Percentiles rank a stretch among this genome's conserved stretches.
These are phyloP conservation scores for Xerocomus spinulosus DNA, from an alignment of 768 basidiomycete genomes.

Conservation along the genomic window DNA sequence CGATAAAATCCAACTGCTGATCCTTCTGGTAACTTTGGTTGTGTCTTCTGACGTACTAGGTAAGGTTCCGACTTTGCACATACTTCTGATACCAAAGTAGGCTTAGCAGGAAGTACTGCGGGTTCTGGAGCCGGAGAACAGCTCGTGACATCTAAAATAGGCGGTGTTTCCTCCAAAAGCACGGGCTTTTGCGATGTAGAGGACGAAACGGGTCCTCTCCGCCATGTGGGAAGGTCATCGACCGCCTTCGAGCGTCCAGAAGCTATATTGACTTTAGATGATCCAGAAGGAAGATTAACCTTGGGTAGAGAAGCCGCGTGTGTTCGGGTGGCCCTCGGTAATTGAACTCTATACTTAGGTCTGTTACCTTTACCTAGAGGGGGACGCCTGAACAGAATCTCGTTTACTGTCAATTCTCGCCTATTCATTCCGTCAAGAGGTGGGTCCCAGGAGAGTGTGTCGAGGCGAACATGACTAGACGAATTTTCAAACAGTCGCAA, in stretches of 20 bases:
- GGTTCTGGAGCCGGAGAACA: conserved; percentile 62
- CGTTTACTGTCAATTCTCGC: conserved; percentile 59
- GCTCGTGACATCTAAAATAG: conserved; percentile 51
- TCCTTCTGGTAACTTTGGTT: conserved; percentile 69
- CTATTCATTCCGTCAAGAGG: conserved; percentile 61
- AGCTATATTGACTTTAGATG: conserved; percentile 13
- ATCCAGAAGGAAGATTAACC: conserved; percentile 37
- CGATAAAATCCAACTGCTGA: conserved; percentile 72
- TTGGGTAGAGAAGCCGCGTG: conserved; percentile 24
- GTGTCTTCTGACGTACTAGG: conserved; percentile 43
- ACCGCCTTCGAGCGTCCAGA: conserved; percentile 31
- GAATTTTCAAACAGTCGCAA: conserved; percentile 39
- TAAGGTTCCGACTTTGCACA: conserved; percentile 24
- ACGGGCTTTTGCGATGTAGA: conserved; percentile 9
- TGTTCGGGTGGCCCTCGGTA: conserved; percentile 28
- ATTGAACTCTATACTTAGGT: conserved; percentile 31
- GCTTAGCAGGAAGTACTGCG: conserved; percentile 20
- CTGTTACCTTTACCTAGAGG: conserved; percentile 29
- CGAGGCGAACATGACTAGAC: conserved; percentile 45
- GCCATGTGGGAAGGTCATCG: conserved; percentile 38
- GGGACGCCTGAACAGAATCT: conserved; percentile 55
- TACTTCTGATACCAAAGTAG: conserved; percentile 32
- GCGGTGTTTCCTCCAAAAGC: conserved; percentile 8
- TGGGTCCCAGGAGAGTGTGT: conserved; percentile 68
- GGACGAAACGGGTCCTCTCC: conserved; percentile 28